A percentile compares a stretch with the other conserved stretches of the same genome.
Evolutionary conservation across 208 protist species (phyloP).

Genomic region (Leishmania mexicana): DNA sequence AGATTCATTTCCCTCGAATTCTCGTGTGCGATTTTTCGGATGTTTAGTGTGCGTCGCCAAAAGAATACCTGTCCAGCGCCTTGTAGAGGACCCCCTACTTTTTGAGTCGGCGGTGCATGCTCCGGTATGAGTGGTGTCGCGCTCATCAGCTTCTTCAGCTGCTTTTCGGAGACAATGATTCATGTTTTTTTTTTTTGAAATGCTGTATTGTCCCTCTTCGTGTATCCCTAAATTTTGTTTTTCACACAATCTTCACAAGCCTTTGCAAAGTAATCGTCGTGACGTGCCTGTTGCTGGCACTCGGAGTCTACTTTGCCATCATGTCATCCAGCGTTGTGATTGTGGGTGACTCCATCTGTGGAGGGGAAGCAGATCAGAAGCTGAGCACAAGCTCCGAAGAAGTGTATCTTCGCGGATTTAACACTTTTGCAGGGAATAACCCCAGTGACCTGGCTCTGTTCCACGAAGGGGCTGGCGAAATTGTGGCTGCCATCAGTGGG

Average conservation of each 20-base stretch:
- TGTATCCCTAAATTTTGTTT: not conserved
- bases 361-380: conserved; percentile 42
- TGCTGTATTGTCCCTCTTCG: not conserved
- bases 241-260: not conserved
- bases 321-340: conserved; percentile 49
- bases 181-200: not conserved
- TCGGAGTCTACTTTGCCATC: not conserved
- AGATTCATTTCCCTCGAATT: no score
- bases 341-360: conserved; percentile 84
- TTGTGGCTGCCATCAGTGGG: conserved; percentile 83
- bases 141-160: not conserved
- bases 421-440: conserved; percentile 65
- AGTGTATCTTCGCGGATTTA: conserved; percentile 81
- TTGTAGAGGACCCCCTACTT: not conserved
- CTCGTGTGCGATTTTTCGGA: not conserved
- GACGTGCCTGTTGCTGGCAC: not conserved
- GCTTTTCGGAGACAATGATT: not conserved
- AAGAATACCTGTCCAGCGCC: not conserved
- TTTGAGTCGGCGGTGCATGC: not conserved
- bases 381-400: conserved; percentile 36
- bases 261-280: not conserved
- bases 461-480: conserved; percentile 76
- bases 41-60: not conserved
- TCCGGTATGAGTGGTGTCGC: not conserved
- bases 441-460: conserved; percentile 50